Percentiles rank a stretch among this genome's conserved stretches.
These are phyloP conservation scores for Dorcoceras hygrometricum DNA, from an alignment of 257 asterid species.

Conservation along the genomic window DNA sequence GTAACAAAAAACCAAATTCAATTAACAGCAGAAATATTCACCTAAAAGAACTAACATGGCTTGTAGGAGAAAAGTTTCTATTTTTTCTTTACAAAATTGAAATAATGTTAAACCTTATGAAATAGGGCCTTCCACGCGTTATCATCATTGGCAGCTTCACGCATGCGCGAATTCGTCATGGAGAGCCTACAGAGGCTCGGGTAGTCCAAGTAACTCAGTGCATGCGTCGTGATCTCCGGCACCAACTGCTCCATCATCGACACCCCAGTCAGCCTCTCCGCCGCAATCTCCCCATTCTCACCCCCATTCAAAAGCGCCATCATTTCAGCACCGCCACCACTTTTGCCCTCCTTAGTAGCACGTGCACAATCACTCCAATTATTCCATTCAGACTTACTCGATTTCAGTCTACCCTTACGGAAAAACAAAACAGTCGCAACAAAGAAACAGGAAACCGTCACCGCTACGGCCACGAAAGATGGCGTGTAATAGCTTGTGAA, in stretches of 20 bases:
- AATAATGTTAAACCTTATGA: conserved; percentile 57
- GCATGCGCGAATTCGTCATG: conserved; percentile 93
- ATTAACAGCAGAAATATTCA: not conserved
- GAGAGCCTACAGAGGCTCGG: conserved; percentile 94
- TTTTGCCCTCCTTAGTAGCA: conserved; percentile 25
- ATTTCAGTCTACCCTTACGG: conserved; percentile 29
- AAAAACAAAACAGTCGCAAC: conserved; percentile 35
- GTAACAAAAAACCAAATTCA: not conserved
- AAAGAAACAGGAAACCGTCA: conserved; percentile 49
- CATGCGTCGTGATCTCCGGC: conserved; percentile 97
- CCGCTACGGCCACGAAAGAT: conserved; percentile 38
- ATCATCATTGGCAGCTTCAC: conserved; percentile 95
- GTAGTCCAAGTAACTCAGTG: conserved; percentile 89
- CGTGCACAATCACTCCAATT: conserved; percentile 28
- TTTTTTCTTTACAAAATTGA: not conserved
- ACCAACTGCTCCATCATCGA: conserved; percentile 99
- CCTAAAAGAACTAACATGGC: not conserved
- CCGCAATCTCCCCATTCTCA: conserved; percentile 41
- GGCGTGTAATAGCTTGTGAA: conserved; percentile 34
- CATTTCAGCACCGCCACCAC: conserved; percentile 28
- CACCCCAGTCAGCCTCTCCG: conserved; percentile 72
- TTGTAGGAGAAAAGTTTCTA: not conserved
- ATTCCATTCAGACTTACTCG: conserved; percentile 21
- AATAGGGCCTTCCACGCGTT: conserved; percentile 95
- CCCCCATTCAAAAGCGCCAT: conserved; percentile 31